Percentiles rank a stretch among this genome's conserved stretches.
phyloP scores from a whole-genome alignment of 768 basidiomycete species.

The Mycena alexandri region DNA sequence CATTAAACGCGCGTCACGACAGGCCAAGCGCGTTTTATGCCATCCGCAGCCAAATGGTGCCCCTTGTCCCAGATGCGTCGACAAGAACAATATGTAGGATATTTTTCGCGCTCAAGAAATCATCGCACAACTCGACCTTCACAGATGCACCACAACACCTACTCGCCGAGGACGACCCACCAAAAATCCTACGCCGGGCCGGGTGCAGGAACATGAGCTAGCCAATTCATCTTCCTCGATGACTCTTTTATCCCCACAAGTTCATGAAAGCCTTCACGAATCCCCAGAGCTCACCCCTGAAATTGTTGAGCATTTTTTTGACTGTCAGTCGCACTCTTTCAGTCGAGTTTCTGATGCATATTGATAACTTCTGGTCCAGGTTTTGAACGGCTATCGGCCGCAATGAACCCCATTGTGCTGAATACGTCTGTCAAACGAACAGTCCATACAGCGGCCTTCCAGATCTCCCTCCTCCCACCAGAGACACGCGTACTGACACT shows the following conservation, averaged over 20 bases:
- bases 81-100: no score
- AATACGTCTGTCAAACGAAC: neutral
- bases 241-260: neutral
- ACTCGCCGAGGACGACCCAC: neutral
- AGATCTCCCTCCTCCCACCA: conserved; percentile 7
- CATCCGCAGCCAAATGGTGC: conserved; percentile 4
- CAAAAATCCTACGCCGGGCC: neutral
- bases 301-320: neutral
- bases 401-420: neutral
- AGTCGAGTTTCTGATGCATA: neutral
- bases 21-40: conserved; percentile 20
- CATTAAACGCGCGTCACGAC: neutral
- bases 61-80: conserved; percentile 13
- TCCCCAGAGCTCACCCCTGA: conserved; percentile 9
- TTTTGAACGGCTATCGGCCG: neutral
- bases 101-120: neutral
- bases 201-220: no score
- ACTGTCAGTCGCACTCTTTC: neutral
- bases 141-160: conserved; percentile 19
- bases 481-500: conserved; percentile 17
- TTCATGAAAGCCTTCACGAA: neutral
- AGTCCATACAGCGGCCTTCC: neutral
- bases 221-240: neutral
- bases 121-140: neutral
- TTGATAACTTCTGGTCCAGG: no score